Evolutionary conservation across 2,329 filamentous ascomycete genomes (phyloP), one percentile per base, ranked within the genome.

Genomic region (Neonectria coccinea): DNA sequence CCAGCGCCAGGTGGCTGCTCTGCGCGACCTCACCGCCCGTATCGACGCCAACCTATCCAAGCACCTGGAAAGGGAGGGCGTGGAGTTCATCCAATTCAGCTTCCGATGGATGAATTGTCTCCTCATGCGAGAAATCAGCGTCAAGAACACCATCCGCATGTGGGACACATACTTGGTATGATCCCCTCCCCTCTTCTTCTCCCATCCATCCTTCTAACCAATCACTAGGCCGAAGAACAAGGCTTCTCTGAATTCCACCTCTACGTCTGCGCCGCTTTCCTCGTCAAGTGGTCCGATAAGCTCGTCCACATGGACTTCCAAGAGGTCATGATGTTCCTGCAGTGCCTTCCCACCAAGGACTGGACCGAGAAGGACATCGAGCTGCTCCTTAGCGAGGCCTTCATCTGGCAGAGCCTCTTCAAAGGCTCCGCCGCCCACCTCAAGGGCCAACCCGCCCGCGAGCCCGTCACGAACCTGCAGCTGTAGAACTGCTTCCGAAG

Each of bases 31-130:
- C 39, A 97, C 95, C 1, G 91, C 92, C 57, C 87, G 96, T 61
- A 99, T 99, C 69, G 95, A 98, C 77, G 88, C 88, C 29, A 86
- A 86, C 4, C 82, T 99, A 52, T 93, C 94, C 3, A 96, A 92
- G 72, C 96, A 99, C 77, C 84, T 99, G 44, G 93, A 97, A 76
- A 87, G 87, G 25, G 94, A 98, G 79, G 91, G 94, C 33, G 93
- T 99, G 29, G 96, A 99, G 77, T 99, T 99, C 76, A 99, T 99
- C 74, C 96, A 99, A 77, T 99, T 99, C 81, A 97, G 94, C 79
- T 99, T 99, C 78, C 88, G 96, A 61, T 99, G 96, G 96, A 99
- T 99, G 96, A 99, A 99, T 75, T 99, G 96, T 79, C 87, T 99
- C 56, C 84, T 99, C 69, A 99, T 99, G 96, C 88, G 96, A 68